Base-by-base conservation (phyloP, 2,329 filamentous ascomycete species). In the Helicocarpus griseus region DNA sequence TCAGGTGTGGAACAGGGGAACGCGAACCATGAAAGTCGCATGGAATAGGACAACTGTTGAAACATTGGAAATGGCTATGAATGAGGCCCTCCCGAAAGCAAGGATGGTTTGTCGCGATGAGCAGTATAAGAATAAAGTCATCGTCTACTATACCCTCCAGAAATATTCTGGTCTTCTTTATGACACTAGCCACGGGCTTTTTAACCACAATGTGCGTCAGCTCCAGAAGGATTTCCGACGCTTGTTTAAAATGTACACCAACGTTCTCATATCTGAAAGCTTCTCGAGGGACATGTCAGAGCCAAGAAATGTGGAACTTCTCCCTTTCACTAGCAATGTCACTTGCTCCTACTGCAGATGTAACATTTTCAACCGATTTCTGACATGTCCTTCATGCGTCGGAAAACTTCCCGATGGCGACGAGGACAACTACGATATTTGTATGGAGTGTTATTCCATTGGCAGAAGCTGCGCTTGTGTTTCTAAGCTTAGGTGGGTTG, bases 371-470 rank as follows among this genome's bases (percentile, higher is more conserved):
- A 98, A 98, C 67, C 81, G 89, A 2, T 98, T 98, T 63, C 71
- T 98, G 22, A 95, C 90, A 3, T 98, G 93, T 73, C 88, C 88
- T 53, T 80, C 83, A 49, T 98, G 93, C 65, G 79, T 88, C 43
- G 77, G 84, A 33, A 74, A 77, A 46, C 75, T 87, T 19, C 73
- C 79, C 9, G 78, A 79, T 53, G 86, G 82, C 29, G 85, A 89
- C 51, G 87, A 84, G 29, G 82, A 97, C 63, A 87, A 87, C 0
- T 98, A 97, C 65, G 93, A 98, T 65, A 78, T 98, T 21, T 98
- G 93, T 63, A 90, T 98, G 87, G 93, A 98, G 60, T 98, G 93
- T 64, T 98, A 95, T 63, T 86, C 83, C n/a, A 95, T 97, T 86
- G 93, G 93, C 21, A 82, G 93, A 48, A 95, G 90, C 43, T 98